phyloP scores from a whole-genome alignment of 2,329 filamentous ascomycete species.

The Aspergillus vadensis region DNA sequence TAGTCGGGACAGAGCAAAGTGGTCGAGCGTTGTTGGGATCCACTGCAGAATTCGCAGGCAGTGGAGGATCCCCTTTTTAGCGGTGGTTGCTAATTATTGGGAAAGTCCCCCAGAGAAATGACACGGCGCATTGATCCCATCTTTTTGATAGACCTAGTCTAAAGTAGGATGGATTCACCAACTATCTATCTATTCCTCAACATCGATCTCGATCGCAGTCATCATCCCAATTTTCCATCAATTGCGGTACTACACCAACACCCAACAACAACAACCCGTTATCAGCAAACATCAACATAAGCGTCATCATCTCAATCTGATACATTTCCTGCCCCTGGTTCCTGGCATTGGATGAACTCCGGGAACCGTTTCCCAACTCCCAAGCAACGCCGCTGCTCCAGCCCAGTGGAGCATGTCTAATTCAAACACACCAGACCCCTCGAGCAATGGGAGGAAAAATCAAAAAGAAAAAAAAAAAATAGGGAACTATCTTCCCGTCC shows the following conservation, averaged over 20 bases:
- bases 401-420: slow-evolving; percentile 31
- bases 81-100: slow-evolving; percentile 2
- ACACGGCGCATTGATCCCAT: slow-evolving; percentile 7
- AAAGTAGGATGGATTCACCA: too few species aligned
- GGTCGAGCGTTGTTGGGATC: slow-evolving; percentile 1
- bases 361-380: slow-evolving; percentile 12
- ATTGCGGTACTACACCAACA: not conserved
- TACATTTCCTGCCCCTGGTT: not conserved
- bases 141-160: not conserved
- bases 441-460: too few species aligned
- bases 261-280: not conserved
- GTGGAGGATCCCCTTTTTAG: not conserved
- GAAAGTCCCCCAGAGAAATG: slow-evolving; percentile 2
- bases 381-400: slow-evolving; percentile 30
- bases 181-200: too few species aligned
- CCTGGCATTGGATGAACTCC: not conserved
- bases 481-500: slow-evolving; percentile 19
- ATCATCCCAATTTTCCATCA: too few species aligned
- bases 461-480: slow-evolving; percentile 7
- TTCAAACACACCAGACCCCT: slow-evolving; percentile 37
- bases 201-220: not conserved
- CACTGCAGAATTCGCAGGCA: not conserved
- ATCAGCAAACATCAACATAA: not conserved
- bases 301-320: not conserved
- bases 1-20: too few species aligned